Evolutionary conservation across 2,329 filamentous ascomycete species (phyloP), one percentile per base, ranked within the genome.

Genomic region (Pleoardoris graminearum): DNA sequence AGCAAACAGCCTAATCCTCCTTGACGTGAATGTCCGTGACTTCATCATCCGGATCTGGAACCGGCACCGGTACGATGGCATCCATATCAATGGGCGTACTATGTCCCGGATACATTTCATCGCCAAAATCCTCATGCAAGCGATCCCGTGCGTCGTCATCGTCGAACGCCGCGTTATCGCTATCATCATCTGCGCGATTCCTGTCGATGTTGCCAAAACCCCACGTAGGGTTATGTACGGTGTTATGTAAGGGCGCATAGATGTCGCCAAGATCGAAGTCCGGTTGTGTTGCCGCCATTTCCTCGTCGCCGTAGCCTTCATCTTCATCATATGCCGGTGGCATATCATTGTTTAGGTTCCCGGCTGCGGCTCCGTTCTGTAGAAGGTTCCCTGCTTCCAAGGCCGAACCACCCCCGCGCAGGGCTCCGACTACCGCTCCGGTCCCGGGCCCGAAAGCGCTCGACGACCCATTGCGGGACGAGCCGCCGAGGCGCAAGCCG

Each of bases 401-500:
- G 58, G 33, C 60, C 61, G 58, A 72, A 66, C 69, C 71, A 70
- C 58, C 66, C 64, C 62, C 69, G 63, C 48, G 67, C 69, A 66
- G 70, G 72, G 50, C 68, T 74, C 50, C 68, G 55, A 62, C 75
- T 77, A 68, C 84, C 86, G 80, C 88, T 90, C 76, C 88, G 83
- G 80, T 86, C 90, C 80, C 85, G 83, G 80, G 86, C 90, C 80
- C 85, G 82, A 83, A 90, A 84, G 84, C 88, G 88, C 88, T 91
- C 90, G 89, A 90, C 87, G 86, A 93, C 84, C 90, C 90, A 93
- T 79, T 86, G 81, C 80, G 87, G 86, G 87, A 93, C 85, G 85
- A 91, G 85, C 82, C 87, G 87, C 82, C 89, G 88, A 91, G 89
- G 84, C 88, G 87, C 85, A 79, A 85, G 77, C 84, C 90, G 87